Conservation (phyloP, 441 rosid genomes). For the Croton laevigatus region DNA sequence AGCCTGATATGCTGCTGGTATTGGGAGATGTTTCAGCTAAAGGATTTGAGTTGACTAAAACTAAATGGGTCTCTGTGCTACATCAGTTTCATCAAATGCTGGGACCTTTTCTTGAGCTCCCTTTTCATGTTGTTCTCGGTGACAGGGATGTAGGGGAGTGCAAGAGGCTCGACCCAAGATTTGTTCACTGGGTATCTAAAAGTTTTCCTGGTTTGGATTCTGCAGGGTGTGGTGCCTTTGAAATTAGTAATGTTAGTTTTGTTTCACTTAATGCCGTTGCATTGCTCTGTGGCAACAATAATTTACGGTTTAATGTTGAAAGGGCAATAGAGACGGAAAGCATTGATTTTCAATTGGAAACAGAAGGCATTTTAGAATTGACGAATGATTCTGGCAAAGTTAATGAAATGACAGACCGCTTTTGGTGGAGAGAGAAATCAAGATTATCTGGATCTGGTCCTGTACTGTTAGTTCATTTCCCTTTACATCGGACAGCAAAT, state of each 20-base stretch:
- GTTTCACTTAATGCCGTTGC: constrained; percentile 59
- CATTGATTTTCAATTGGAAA: constrained; percentile 28
- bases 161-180: constrained; percentile 33
- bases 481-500: constrained; percentile 33
- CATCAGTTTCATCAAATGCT: constrained; percentile 42
- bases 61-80: constrained; percentile 46
- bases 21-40: constrained; percentile 60
- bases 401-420: constrained; percentile 18
- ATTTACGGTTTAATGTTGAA: constrained; percentile 48
- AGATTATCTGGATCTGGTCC: constrained; percentile 48
- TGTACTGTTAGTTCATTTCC: constrained; percentile 60
- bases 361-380: constrained; percentile 14
- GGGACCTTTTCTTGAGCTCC: constrained; percentile 49
- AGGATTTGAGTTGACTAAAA: constrained; percentile 41
- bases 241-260: constrained; percentile 54
- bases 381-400: constrained; percentile 15
- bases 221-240: constrained; percentile 60
- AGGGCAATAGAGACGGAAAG: constrained; percentile 56
- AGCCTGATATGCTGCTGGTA: constrained; percentile 61
- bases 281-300: constrained; percentile 48
- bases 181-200: constrained; percentile 45
- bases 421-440: constrained; percentile 41
- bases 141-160: constrained; percentile 62
- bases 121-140: constrained; percentile 56
- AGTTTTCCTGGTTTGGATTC: constrained; percentile 60